A percentile compares a stretch with the other conserved stretches of the same genome.
Conservation (phyloP, 176 grass and related monocot genomes). For the Hsuehochloa calcarea region DNA sequence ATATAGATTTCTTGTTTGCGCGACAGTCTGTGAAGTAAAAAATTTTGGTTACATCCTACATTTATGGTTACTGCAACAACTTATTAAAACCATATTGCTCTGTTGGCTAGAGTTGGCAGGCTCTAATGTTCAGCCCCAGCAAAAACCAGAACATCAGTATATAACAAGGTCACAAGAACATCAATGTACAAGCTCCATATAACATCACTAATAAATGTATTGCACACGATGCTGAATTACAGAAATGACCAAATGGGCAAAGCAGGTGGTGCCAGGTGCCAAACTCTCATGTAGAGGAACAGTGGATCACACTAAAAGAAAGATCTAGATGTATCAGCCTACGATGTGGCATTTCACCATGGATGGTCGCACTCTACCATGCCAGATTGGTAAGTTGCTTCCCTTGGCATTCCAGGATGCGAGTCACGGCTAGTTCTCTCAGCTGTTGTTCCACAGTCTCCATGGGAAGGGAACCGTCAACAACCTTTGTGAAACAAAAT, state of each 20-base stretch:
- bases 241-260: not conserved
- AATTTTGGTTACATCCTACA: not conserved
- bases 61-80: not conserved
- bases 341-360: conserved; percentile 9
- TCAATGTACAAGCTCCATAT: not conserved
- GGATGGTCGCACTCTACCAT: conserved; percentile 9
- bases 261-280: not conserved
- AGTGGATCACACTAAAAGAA: not conserved
- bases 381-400: conserved; percentile 58
- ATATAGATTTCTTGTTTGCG: not conserved
- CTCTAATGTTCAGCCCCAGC: not conserved
- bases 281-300: not conserved
- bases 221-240: not conserved
- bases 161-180: not conserved
- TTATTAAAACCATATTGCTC: not conserved
- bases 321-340: not conserved
- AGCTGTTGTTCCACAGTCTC: conserved; percentile 70
- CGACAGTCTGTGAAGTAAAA: not conserved
- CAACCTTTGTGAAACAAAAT: conserved; percentile 43
- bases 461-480: conserved; percentile 69
- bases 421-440: conserved; percentile 51
- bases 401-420: conserved; percentile 54
- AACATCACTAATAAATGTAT: not conserved
- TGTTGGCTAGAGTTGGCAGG: not conserved
- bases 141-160: not conserved